Base-by-base conservation (phyloP, 2,329 filamentous ascomycete species). In the Epichloe scottii region DNA sequence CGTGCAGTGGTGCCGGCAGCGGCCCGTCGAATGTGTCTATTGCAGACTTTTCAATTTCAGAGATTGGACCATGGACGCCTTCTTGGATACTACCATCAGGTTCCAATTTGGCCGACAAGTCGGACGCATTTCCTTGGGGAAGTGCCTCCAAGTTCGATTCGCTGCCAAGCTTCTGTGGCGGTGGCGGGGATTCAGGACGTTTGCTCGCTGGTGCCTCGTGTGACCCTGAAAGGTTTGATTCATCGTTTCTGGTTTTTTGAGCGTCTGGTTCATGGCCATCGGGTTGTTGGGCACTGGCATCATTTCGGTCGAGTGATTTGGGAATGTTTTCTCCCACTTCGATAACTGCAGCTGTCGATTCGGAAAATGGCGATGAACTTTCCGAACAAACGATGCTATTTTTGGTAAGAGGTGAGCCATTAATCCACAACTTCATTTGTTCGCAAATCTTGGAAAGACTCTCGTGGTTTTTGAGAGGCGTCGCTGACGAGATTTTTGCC, bases 361-460 rank as follows among this genome's bases (percentile, higher is more conserved):
- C 19, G 10, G 40, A 23, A 5, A 6, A 6, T 33, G 14, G 19
- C 15, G 21, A 45, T n/a, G 12, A 2, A 23, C 19, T 35, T 19
- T 19, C 21, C 4, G 6, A 8, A 12, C 11, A 21, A 2, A 11
- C 17, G 23, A 30, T 15, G 21, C 3, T 46, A 4, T 34, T 23
- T n/a, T 11, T 17, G 46, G 34, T 23, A 8, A n/a, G 21, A 50
- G 37, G 43, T 12, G 21, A 19, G 14, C 26, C 11, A 2, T 17
- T 42, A 39, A 52, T 48, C 51, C 51, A 52, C 15, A 19, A 26
- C n/a, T 43, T 52, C 47, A 52, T 50, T 39, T 46, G 42, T 19
- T 50, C 26, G 38, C 51, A 52, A 17, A 52, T 42, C 30, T 47
- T 46, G 17, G 51, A 23, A 38, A 52, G 37, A 11, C 15, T 37